A percentile compares a stretch with the other conserved stretches of the same genome.
These are phyloP conservation scores for Penicillium sp. DNA, from an alignment of 2,329 filamentous ascomycete genomes.

Conservation along the genomic window DNA sequence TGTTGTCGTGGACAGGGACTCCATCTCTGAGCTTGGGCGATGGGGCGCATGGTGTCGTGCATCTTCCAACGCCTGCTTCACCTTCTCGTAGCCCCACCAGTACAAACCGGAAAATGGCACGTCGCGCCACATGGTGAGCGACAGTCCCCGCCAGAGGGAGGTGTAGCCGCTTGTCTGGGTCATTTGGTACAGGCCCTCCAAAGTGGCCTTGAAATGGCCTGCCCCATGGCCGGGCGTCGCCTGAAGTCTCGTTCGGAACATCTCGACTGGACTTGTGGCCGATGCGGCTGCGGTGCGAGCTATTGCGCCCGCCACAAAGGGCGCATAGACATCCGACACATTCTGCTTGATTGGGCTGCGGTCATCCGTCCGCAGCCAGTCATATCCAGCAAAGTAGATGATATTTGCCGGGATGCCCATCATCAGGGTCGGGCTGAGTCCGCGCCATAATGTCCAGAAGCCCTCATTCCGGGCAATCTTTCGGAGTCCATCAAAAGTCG, in stretches of 20 bases:
- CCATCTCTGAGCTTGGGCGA: conserved; percentile 56
- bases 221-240: conserved; percentile 62
- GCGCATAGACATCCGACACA: conserved; percentile 70
- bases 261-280: conserved; percentile 85
- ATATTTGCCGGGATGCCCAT: conserved; percentile 97
- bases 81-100: conserved; percentile 95
- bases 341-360: conserved; percentile 69
- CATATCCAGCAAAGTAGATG: conserved; percentile 98
- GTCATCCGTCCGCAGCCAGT: conserved; percentile 79
- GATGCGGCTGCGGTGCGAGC: conserved; percentile 80
- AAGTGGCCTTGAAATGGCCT: conserved; percentile 75
- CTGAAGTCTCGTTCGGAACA: conserved; percentile 91
- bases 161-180: conserved; percentile 73
- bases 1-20: conserved; percentile 52
- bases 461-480: conserved; percentile 97
- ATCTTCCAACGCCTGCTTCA: conserved; percentile 71
- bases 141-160: conserved; percentile 87
- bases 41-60: conserved; percentile 55
- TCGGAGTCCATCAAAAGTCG: conserved; percentile 84
- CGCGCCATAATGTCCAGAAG: conserved; percentile 82
- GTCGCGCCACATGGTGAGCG: conserved; percentile 91
- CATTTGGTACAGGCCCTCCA: conserved; percentile 76
- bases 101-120: conserved; percentile 97
- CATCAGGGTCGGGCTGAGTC: conserved; percentile 86
- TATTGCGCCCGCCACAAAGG: conserved; percentile 74